These are phyloP conservation scores for Malassezia equina DNA, from an alignment of 1,284 basidiomycete species.

Conservation along the genomic window DNA sequence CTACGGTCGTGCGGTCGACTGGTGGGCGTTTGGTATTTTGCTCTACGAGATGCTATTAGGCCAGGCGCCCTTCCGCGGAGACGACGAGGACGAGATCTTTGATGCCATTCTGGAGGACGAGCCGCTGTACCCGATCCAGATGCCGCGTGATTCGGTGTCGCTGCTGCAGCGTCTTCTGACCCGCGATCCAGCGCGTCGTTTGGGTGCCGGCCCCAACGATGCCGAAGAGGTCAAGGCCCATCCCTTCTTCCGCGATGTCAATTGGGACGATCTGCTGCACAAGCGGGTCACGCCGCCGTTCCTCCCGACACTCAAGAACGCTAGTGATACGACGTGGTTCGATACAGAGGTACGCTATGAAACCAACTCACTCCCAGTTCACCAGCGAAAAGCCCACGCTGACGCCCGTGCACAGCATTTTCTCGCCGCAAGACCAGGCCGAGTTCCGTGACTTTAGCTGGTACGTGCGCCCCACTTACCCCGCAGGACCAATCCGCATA, in stretches of 20 bases:
- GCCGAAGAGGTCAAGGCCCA: slow-evolving; percentile 96
- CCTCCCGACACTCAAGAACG: slow-evolving; percentile 72
- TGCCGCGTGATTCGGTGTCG: slow-evolving; percentile 94
- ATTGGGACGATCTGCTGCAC: slow-evolving; percentile 86
- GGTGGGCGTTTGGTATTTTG: slow-evolving; percentile 99
- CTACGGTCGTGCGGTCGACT: slow-evolving; percentile 95
- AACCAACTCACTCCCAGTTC: slow-evolving; percentile 52
- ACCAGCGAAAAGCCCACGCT: slow-evolving; percentile 92
- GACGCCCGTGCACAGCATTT: slow-evolving; percentile 89
- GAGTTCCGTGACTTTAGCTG: slow-evolving; percentile 43
- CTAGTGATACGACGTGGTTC: slow-evolving; percentile 62
- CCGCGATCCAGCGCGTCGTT: slow-evolving; percentile 77
- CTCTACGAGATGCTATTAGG: slow-evolving; percentile 99
- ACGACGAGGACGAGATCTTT: slow-evolving; percentile 99
- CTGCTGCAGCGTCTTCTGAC: slow-evolving; percentile 87
- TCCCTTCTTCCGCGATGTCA: slow-evolving; percentile 96
- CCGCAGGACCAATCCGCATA: slow-evolving; percentile 12
- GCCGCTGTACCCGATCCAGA: slow-evolving; percentile 97
- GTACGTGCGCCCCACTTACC: slow-evolving; percentile 18
- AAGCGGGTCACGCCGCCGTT: slow-evolving; percentile 96
- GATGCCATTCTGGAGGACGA: slow-evolving; percentile 98
- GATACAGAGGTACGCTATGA: slow-evolving; percentile 60
- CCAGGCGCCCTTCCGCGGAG: slow-evolving; percentile 96
- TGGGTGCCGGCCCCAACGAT: slow-evolving; percentile 87
- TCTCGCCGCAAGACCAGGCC: slow-evolving; percentile 81